Conservation (phyloP, 345 rosid genomes). For the Lepidium aucheri region DNA sequence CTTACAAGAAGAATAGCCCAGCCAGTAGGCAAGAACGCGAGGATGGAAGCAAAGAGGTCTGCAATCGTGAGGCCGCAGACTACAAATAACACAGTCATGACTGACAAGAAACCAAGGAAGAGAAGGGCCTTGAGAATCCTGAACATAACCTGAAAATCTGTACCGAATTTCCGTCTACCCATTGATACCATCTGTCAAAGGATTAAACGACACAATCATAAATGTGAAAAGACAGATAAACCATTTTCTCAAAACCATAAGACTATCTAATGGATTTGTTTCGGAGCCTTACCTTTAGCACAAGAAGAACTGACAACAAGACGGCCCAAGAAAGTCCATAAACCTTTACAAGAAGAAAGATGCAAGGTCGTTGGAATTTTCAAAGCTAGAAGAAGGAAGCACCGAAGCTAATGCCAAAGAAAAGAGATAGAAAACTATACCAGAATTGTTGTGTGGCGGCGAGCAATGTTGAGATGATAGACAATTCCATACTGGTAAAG, state of each 20-base stretch:
- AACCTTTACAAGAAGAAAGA: constrained; percentile 40
- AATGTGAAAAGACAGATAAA: background rate
- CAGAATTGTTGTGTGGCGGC: constrained; percentile 46
- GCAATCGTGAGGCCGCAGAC: constrained; percentile 52
- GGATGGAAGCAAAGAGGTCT: constrained; percentile 64
- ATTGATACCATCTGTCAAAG: constrained; percentile 62
- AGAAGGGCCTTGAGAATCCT: constrained; percentile 93
- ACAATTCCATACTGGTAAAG: constrained; percentile 90
- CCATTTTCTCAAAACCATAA: background rate
- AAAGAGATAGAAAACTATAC: constrained; percentile 25
- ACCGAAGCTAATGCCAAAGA: background rate
- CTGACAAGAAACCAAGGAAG: constrained; percentile 77
- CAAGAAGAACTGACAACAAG: constrained; percentile 51
- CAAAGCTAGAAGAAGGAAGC: background rate
- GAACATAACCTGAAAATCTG: constrained; percentile 85
- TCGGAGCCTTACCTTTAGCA: constrained; percentile 58
- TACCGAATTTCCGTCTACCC: constrained; percentile 70
- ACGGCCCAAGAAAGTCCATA: constrained; percentile 88
- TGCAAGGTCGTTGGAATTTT: background rate
- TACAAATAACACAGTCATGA: constrained; percentile 77
- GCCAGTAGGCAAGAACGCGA: constrained; percentile 83
- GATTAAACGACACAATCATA: background rate
- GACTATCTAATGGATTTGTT: background rate
- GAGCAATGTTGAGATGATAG: constrained; percentile 88
- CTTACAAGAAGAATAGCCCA: constrained; percentile 93